Conservation (phyloP, 805 yeast genomes). For the Metschnikowia gelsemii region DNA sequence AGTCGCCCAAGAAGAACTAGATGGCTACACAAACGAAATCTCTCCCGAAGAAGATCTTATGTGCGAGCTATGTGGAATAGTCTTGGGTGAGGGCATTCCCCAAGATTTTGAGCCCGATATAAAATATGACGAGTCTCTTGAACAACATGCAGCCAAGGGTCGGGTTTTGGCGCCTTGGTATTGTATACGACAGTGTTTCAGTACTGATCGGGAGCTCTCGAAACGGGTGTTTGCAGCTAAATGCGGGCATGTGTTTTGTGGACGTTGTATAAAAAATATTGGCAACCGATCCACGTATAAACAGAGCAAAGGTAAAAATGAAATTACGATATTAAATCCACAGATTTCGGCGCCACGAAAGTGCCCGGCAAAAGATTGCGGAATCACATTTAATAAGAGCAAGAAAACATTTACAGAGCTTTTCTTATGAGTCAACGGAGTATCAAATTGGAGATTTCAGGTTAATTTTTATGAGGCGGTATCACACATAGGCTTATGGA, state of each 20-base stretch:
- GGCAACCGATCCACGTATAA: conserved; percentile 41
- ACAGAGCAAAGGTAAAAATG: conserved; percentile 17
- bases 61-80: conserved; percentile 69
- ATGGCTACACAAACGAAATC: conserved; percentile 35
- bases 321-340: conserved; percentile 33
- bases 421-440: conserved; percentile 22
- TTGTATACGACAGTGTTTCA: conserved; percentile 48
- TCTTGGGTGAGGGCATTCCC: conserved; percentile 73
- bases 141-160: conserved; percentile 25
- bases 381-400: conserved; percentile 40
- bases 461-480: too few species aligned
- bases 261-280: conserved; percentile 74
- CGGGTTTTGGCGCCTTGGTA: conserved; percentile 66
- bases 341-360: conserved; percentile 50
- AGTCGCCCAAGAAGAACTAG: conserved; percentile 23
- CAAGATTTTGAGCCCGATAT: conserved; percentile 42
- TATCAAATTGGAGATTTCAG: background rate
- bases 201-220: conserved; percentile 58
- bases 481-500: too few species aligned
- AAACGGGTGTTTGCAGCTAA: conserved; percentile 59
- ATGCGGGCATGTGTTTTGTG: conserved; percentile 89
- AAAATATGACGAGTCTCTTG: conserved; percentile 29
- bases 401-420: conserved; percentile 55
- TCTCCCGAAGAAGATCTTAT: conserved; percentile 20
- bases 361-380: conserved; percentile 59